These are phyloP conservation scores for Anisodus tanguticus DNA, from an alignment of 257 asterid genomes.

Conservation along the genomic window DNA sequence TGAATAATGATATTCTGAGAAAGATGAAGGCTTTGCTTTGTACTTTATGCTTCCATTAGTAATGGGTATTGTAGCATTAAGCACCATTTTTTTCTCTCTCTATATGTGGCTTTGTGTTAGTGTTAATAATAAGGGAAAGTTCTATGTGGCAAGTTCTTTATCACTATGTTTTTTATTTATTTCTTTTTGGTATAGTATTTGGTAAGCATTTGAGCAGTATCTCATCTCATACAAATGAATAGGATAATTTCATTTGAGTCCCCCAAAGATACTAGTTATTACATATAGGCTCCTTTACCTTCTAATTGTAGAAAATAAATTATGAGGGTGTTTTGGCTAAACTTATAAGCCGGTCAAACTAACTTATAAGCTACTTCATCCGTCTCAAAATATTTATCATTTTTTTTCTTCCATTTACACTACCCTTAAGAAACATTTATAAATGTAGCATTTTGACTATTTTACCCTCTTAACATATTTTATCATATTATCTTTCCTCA, in stretches of 20 bases:
- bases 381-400: no score
- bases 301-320: neutral
- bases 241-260: constrained; percentile 6
- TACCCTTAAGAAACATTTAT: no score
- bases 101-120: neutral
- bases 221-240: neutral
- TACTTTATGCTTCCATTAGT: constrained; percentile 41
- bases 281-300: neutral
- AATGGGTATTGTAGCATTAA: constrained; percentile 49
- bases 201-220: neutral
- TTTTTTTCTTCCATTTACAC: no score
- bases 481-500: no score
- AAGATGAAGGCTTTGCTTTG: constrained; percentile 40
- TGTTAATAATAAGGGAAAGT: neutral
- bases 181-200: neutral
- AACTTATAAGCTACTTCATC: no score
- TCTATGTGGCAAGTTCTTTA: neutral
- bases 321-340: no score
- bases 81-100: constrained; percentile 39
- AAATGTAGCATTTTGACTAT: no score
- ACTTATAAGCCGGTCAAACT: no score
- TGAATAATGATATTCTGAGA: constrained; percentile 42
- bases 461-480: no score
- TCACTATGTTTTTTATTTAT: neutral
- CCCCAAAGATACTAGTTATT: constrained; percentile 9